Percentiles rank a stretch among this genome's conserved stretches.
These are phyloP conservation scores for Didymellaceae sp. DNA, from an alignment of 2,329 filamentous ascomycete genomes.

Conservation along the genomic window DNA sequence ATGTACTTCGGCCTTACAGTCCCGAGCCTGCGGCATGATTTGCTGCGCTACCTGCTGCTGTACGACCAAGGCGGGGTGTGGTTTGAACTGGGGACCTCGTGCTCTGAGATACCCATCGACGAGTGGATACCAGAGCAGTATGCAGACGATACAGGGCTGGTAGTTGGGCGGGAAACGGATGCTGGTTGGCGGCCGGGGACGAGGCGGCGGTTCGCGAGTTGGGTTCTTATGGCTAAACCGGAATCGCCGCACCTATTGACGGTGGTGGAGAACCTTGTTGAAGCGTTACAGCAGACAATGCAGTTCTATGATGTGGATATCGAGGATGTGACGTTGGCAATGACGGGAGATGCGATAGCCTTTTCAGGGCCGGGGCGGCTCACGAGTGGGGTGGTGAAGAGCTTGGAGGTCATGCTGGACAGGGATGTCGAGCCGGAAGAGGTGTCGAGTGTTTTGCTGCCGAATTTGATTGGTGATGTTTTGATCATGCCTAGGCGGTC, in stretches of 20 bases:
- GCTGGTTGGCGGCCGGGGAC: background rate
- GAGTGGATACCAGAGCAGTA: background rate
- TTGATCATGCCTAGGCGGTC: background rate
- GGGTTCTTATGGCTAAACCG: background rate
- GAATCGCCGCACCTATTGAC: background rate
- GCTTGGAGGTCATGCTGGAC: background rate
- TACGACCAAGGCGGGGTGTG: constrained; percentile 1
- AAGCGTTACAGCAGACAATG: background rate
- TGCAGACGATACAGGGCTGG: background rate
- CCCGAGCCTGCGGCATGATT: background rate
- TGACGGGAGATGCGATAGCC: background rate
- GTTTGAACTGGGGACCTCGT: background rate
- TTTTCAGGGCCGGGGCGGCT: background rate
- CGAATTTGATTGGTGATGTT: background rate
- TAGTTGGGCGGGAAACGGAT: background rate
- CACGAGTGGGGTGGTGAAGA: background rate
- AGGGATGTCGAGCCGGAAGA: background rate
- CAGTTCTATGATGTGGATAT: background rate
- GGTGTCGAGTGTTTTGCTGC: background rate
- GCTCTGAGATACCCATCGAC: background rate
- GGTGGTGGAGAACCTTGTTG: background rate
- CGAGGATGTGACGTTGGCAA: background rate
- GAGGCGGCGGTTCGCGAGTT: background rate
- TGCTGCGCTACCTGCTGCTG: constrained; percentile 3
- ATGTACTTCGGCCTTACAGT: background rate